Evolutionary conservation across 1,284 basidiomycete genomes (phyloP).

Genomic region (Inonotus obliquus): DNA sequence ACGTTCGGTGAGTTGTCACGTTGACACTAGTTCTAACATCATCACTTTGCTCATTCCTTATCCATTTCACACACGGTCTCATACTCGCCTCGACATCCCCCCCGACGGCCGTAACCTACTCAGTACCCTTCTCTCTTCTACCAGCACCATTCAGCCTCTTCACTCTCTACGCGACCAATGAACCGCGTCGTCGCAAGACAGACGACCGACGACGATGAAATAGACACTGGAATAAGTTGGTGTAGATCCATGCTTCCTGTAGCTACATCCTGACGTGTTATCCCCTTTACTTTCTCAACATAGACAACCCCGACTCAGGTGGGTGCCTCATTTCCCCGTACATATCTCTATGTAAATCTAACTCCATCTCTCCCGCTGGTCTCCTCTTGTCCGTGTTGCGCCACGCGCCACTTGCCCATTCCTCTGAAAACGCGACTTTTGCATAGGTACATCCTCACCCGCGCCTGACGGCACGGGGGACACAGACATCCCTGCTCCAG

Average conservation of each 20-base stretch:
- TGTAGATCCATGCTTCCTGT: neutral
- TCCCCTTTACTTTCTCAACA: neutral
- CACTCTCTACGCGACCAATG: neutral
- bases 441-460: neutral
- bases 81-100: neutral
- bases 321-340: neutral
- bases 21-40: neutral
- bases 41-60: neutral
- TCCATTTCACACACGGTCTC: neutral
- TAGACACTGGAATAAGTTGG: neutral
- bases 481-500: neutral
- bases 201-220: neutral
- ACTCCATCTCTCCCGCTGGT: neutral
- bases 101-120: neutral
- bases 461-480: neutral
- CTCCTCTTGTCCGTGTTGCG: neutral
- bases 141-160: neutral
- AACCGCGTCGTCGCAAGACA: neutral
- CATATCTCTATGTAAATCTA: neutral
- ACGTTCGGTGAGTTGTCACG: neutral
- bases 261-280: neutral
- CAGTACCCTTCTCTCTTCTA: neutral
- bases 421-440: neutral
- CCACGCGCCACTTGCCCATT: slow-evolving; percentile 4
- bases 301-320: slow-evolving; percentile 1